Evolutionary conservation across 306 rosid species (phyloP), one percentile per base, ranked within the genome.

Genomic region (Astragalus membranaceus): DNA sequence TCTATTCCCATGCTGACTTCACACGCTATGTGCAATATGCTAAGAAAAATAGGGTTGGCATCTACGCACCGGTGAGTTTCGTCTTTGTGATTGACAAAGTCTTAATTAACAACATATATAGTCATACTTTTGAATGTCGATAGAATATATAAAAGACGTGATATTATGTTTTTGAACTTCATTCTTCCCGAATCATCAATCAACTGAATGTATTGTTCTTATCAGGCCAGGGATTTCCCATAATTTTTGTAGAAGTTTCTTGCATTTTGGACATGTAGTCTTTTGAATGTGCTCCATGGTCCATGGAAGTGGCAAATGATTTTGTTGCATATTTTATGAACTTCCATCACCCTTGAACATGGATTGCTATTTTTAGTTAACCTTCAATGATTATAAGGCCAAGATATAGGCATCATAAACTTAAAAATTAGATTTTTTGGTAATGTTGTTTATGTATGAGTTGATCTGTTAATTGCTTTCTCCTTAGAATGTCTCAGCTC

Each of bases 51-150:
- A 6, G 7, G 33, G 0, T 70, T 53, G 66, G 77, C 36, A 5
- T 48, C 29, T 77, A 77, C 8, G 0, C 8, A 17, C 67, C 2
- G 65, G 81, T 77, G 67, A 77, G 81, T 70, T 53, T 62, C 12
- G 53, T 48, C 29, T 16, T 35, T 48, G 39, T 60, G 35, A 59
- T 57, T 32, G 8, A 23, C n/a, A 17, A 17, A 47, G 43, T 36
- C 51, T 36, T 35, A 13, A 59, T 44, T 32, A 12, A 39, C 33
- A 58, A 57, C 57, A 32, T 12, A 16, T 23, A 33, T 59, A 11
- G 60, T 49, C 60, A 36, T 33, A 59, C 30, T 20, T 59, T 36
- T 72, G 10, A 59, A 15, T 46, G 9, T 60, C 30, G 29, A 37
- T 48, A 43, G 46, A 15, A 3, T 52, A 8, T 13, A 60, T 36